Conservation (phyloP, 306 rosid genomes). For the Myrica gale region DNA sequence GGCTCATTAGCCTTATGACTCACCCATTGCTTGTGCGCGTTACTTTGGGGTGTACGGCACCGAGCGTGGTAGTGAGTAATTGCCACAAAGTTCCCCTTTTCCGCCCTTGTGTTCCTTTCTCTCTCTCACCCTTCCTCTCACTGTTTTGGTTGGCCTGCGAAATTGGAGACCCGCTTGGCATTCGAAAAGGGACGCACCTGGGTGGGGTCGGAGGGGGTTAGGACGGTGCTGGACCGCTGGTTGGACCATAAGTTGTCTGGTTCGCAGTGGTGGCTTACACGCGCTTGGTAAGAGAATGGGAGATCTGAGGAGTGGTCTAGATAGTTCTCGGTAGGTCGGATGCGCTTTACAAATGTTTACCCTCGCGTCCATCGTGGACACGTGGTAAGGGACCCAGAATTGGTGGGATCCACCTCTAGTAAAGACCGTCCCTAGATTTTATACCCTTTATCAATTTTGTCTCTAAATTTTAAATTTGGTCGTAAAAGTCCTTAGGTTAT, state of each 20-base stretch:
- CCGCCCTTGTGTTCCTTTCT: no score
- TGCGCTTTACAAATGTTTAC: neutral
- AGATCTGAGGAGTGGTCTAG: neutral
- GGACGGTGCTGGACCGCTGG: neutral
- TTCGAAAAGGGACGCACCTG: neutral
- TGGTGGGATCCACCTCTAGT: neutral
- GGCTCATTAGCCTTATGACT: conserved; percentile 43
- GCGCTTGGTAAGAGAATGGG: conserved; percentile 8
- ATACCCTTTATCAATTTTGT: no score
- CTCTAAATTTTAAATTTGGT: no score
- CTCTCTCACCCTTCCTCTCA: no score
- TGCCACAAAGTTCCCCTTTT: no score
- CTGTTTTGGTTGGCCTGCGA: no score
- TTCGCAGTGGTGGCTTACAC: neutral
- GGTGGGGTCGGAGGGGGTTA: neutral
- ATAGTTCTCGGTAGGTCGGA: conserved; percentile 10
- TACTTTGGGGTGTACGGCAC: neutral
- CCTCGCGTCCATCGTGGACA: no score
- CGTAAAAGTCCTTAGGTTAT: no score
- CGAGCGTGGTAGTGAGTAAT: neutral
- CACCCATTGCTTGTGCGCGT: neutral
- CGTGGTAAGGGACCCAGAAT: neutral
- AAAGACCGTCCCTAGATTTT: no score
- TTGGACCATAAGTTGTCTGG: neutral
- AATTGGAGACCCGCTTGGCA: neutral